phyloP scores from a whole-genome alignment of 1,139 yeast genomes.

The Groenewaldozyma auringiensis region DNA sequence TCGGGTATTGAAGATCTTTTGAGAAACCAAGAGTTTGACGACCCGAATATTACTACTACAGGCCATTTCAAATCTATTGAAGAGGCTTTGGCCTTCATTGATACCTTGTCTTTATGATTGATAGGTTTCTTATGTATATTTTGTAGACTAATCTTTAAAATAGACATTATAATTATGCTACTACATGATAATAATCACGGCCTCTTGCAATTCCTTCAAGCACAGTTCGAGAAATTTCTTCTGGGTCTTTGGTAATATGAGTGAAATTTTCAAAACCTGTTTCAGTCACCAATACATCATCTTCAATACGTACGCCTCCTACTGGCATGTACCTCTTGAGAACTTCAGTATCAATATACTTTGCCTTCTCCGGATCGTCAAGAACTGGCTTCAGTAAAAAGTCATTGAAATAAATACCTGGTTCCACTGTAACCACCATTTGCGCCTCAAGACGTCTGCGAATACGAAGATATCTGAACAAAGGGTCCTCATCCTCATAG shows the following conservation, averaged over 20 bases:
- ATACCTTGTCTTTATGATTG: slow-evolving; percentile 9
- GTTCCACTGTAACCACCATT: slow-evolving; percentile 92
- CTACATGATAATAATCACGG: slow-evolving; percentile 54
- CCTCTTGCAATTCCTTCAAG: slow-evolving; percentile 62
- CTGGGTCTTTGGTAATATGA: slow-evolving; percentile 74
- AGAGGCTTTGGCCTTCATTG: slow-evolving; percentile 29
- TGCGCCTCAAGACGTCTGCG: slow-evolving; percentile 64
- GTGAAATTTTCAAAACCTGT: slow-evolving; percentile 78
- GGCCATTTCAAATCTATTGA: slow-evolving; percentile 31
- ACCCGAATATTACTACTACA: slow-evolving; percentile 1
- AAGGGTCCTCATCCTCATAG: slow-evolving; percentile 72
- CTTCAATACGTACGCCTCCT: slow-evolving; percentile 96
- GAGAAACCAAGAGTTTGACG: slow-evolving; percentile 16
- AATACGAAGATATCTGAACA: slow-evolving; percentile 68
- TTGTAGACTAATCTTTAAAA: not conserved
- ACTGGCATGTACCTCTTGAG: slow-evolving; percentile 74
- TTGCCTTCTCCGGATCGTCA: slow-evolving; percentile 47
- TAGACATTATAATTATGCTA: slow-evolving; percentile 24
- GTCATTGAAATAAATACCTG: slow-evolving; percentile 88
- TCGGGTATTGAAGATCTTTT: slow-evolving; percentile 32
- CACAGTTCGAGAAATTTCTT: slow-evolving; percentile 70
- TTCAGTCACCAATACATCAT: slow-evolving; percentile 72
- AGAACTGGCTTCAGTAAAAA: slow-evolving; percentile 63
- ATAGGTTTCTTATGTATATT: not conserved
- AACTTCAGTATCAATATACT: slow-evolving; percentile 56